These are phyloP conservation scores for Penicillium cosmopolitanum DNA, from an alignment of 495 filamentous ascomycete genomes.

Conservation along the genomic window DNA sequence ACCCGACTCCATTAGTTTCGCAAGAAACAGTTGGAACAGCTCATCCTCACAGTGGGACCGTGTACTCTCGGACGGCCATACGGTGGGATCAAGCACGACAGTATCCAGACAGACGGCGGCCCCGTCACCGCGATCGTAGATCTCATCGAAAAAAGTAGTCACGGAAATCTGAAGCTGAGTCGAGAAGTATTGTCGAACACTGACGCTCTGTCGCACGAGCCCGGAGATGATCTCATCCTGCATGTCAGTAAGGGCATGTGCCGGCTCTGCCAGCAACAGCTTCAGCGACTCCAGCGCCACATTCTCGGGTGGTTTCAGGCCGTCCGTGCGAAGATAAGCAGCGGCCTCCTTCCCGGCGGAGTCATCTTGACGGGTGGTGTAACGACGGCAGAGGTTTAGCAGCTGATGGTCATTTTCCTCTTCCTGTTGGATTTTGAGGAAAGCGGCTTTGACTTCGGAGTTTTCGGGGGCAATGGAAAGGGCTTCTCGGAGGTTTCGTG, in stretches of 20 bases:
- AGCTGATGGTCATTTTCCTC: constrained; percentile 53
- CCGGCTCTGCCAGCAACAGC: constrained; percentile 52
- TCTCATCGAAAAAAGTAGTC: constrained; percentile 57
- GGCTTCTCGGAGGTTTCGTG: constrained; percentile 64
- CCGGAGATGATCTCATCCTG: constrained; percentile 65
- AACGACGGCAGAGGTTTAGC: constrained; percentile 57
- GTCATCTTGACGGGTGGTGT: constrained; percentile 54
- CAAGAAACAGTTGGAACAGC: constrained; percentile 68
- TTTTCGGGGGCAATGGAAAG: constrained; percentile 63
- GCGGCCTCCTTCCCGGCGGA: constrained; percentile 60
- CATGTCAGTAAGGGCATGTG: constrained; percentile 40
- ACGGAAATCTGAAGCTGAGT: constrained; percentile 51
- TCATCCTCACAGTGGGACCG: constrained; percentile 58
- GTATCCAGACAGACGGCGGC: constrained; percentile 60
- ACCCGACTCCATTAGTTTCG: constrained; percentile 64
- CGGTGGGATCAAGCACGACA: constrained; percentile 56
- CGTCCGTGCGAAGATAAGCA: constrained; percentile 56
- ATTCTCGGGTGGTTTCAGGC: constrained; percentile 51
- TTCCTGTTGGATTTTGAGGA: constrained; percentile 54
- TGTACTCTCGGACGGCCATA: constrained; percentile 59
- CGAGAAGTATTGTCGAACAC: constrained; percentile 60
- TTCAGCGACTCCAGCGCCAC: constrained; percentile 59
- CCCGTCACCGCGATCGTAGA: constrained; percentile 64
- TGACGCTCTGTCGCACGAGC: constrained; percentile 56
- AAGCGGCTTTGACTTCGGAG: constrained; percentile 53